Evolutionary conservation across 441 rosid genomes (phyloP), one percentile per base, ranked within the genome.

Genomic region (Hura crepitans): DNA sequence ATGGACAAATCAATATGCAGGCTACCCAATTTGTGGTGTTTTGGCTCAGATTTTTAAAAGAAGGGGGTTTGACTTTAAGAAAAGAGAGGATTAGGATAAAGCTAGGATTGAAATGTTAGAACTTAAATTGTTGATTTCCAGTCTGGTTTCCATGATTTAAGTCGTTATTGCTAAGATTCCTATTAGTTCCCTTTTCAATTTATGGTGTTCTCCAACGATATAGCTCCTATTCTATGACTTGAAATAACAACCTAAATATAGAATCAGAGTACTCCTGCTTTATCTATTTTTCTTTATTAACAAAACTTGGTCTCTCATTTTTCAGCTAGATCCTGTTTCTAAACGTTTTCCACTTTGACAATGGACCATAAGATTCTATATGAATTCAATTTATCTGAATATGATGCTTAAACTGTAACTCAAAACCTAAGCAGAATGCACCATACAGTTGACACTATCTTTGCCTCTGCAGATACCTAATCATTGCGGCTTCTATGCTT

Each of bases 51-150:
- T 33, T 50, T 50, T 18, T 1, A 4, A 50, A 13, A 66, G 31
- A 13, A 27, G 31, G 61, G 37, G 20, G 9, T 20, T 7, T 6
- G 50, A 15, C 15, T 39, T 43, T 62, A 42, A 27, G 17, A 43
- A 18, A 62, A 35, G 35, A 51, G 30, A 7, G 28, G 35, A 54
- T 54, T 17, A 37, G 51, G n/a, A 42, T 22, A 37, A 22, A 27
- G 31, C 51, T 20, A 22, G 27, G n/a, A 45, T 22, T 65, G 20
- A 47, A 22, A 74, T 51, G 49, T 61, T 65, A 15, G 55, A 50
- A 57, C 39, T n/a, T 13, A 12, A 20, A 35, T 27, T 43, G 11
- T 25, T 49, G 17, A 25, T 6, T 11, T n/a, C 43, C 57, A 47
- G 30, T 47, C 10, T 49, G 15, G 43, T 30, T 64, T 28, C 39